A percentile compares a stretch with the other conserved stretches of the same genome.
phyloP scores from a whole-genome alignment of 2,329 filamentous ascomycete species.

The Pestalotiopsis sp. region DNA sequence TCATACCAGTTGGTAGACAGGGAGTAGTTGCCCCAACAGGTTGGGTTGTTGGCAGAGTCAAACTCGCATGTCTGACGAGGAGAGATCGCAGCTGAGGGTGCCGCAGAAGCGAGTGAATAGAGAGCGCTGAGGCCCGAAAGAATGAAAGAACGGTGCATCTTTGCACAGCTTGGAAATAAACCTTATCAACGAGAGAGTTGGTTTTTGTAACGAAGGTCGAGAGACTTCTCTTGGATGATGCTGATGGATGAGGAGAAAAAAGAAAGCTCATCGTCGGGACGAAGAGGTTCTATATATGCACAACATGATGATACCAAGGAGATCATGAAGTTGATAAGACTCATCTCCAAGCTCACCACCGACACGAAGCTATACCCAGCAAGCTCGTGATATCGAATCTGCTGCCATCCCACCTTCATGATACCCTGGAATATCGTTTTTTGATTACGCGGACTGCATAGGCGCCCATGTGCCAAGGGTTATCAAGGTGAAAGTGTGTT shows the following conservation, averaged over 20 bases:
- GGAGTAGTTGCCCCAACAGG: conserved; percentile 40
- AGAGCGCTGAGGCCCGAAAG: conserved; percentile 9
- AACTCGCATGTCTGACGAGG: conserved; percentile 9
- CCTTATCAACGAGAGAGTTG: not conserved
- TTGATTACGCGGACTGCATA: conserved; percentile 5
- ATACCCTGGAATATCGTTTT: conserved; percentile 5
- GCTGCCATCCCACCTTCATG: conserved; percentile 6
- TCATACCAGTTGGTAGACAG: conserved; percentile 36
- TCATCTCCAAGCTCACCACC: not conserved
- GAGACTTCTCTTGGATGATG: not conserved
- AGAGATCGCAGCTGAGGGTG: not conserved
- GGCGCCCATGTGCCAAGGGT: conserved; percentile 3
- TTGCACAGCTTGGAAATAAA: not conserved
- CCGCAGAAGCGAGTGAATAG: not conserved
- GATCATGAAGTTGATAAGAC: not conserved
- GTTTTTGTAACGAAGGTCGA: not conserved
- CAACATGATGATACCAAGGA: not conserved
- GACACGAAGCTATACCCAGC: not conserved
- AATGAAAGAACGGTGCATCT: conserved; percentile 4
- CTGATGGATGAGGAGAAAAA: conserved; percentile 1
- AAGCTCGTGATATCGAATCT: conserved; percentile 3
- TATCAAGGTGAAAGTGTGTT: not conserved
- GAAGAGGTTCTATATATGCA: not conserved
- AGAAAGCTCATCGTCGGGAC: not conserved
- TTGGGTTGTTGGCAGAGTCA: conserved; percentile 7